These are phyloP conservation scores for Groenewaldozyma sp. DNA, from an alignment of 1,139 yeast species.

Conservation along the genomic window DNA sequence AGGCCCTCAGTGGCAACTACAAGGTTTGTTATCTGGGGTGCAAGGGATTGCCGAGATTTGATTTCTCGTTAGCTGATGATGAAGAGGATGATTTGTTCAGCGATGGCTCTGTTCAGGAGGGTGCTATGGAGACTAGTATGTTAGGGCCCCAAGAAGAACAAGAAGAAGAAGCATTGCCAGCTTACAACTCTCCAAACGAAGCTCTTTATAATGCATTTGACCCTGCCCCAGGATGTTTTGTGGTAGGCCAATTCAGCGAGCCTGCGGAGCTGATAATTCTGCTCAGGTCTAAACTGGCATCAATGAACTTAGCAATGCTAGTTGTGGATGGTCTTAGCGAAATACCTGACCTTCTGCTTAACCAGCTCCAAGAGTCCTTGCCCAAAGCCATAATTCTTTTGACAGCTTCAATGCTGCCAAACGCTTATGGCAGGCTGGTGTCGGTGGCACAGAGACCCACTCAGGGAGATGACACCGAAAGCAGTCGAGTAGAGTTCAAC, in stretches of 20 bases:
- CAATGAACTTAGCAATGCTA: background rate
- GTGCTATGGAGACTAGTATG: no score
- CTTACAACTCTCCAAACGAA: no score
- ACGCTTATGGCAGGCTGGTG: background rate
- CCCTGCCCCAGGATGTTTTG: background rate
- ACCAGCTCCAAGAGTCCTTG: background rate
- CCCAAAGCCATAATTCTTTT: background rate
- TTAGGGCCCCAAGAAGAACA: no score
- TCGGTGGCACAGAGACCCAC: no score
- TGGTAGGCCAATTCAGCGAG: slow-evolving; percentile 1
- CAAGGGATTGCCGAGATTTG: background rate
- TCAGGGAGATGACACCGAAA: no score
- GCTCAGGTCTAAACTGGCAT: background rate
- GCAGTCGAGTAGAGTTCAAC: no score
- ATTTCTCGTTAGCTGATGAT: no score
- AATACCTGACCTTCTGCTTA: background rate
- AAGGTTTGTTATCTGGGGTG: background rate
- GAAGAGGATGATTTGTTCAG: no score
- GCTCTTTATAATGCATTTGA: no score
- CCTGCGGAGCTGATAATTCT: background rate
- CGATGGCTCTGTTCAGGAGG: background rate
- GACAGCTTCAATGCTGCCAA: background rate
- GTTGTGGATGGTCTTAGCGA: background rate
- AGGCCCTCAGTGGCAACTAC: background rate
- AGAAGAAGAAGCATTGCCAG: no score